phyloP scores from a whole-genome alignment of 164 flowering plant genomes.

The Liriodendron chinense region DNA sequence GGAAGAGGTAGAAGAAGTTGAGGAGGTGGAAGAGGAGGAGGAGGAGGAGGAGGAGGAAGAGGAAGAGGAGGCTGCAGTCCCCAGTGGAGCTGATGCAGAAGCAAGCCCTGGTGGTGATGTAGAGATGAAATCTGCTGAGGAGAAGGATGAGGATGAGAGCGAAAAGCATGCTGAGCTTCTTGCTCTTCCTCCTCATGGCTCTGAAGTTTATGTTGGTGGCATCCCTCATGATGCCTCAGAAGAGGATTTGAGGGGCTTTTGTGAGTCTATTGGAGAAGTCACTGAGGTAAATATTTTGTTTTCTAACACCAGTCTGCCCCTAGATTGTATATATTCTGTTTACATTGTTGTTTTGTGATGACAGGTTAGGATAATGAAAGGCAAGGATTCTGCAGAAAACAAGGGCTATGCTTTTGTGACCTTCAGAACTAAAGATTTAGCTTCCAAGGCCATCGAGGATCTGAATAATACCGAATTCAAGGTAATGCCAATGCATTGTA shows the following conservation, averaged over 20 bases:
- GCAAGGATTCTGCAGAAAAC: slow-evolving; percentile 65
- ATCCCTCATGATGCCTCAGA: slow-evolving; percentile 64
- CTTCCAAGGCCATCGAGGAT: slow-evolving; percentile 68
- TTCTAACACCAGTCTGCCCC: background rate
- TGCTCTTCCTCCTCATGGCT: slow-evolving; percentile 91
- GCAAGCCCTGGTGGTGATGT: slow-evolving; percentile 30
- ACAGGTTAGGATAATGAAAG: slow-evolving; percentile 81
- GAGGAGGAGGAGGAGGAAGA: slow-evolving; percentile 47
- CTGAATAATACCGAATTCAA: slow-evolving; percentile 63
- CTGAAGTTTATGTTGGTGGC: slow-evolving; percentile 85
- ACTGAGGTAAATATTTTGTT: slow-evolving; percentile 46
- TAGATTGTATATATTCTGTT: background rate
- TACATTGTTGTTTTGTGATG: slow-evolving; percentile 4
- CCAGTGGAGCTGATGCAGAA: slow-evolving; percentile 21
- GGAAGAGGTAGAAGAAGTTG: slow-evolving; percentile 49
- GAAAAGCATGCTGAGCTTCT: slow-evolving; percentile 76
- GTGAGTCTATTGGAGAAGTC: slow-evolving; percentile 75
- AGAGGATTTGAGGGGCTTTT: slow-evolving; percentile 60
- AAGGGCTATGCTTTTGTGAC: slow-evolving; percentile 91
- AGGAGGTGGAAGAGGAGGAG: slow-evolving; percentile 37
- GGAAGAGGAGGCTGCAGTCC: slow-evolving; percentile 36
- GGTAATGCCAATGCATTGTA: slow-evolving; percentile 32
- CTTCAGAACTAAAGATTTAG: slow-evolving; percentile 67
- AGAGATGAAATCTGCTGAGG: slow-evolving; percentile 30
- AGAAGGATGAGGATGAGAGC: slow-evolving; percentile 45